phyloP scores from a whole-genome alignment of 805 yeast species.

The Yarrowia divulgata region DNA sequence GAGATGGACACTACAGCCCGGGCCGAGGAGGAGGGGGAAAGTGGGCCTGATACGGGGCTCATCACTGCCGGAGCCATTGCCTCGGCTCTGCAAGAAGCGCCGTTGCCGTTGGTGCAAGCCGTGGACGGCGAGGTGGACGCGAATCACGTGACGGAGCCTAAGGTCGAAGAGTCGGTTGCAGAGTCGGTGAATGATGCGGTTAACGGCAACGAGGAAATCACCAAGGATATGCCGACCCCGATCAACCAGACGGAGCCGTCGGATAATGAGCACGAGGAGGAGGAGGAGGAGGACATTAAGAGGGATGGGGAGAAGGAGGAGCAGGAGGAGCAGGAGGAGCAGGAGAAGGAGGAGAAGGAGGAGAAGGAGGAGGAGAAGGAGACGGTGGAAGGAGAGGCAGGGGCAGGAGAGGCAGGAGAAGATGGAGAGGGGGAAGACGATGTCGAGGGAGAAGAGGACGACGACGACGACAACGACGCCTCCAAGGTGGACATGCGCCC shows the following conservation, averaged over 20 bases:
- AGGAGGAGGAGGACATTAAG: slow-evolving; percentile 43
- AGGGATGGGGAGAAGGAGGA: slow-evolving; percentile 41
- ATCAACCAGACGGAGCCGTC: slow-evolving; percentile 24
- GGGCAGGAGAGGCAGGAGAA: slow-evolving; percentile 49
- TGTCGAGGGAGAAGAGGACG: slow-evolving; percentile 42
- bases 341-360: slow-evolving; percentile 41
- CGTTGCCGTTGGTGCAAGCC: not conserved
- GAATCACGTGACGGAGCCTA: not conserved
- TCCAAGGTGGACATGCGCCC: slow-evolving; percentile 57
- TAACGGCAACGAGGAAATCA: slow-evolving; percentile 26
- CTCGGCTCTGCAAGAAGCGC: slow-evolving; percentile 2
- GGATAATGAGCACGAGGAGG: slow-evolving; percentile 42
- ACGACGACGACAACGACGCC: slow-evolving; percentile 42
- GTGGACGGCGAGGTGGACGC: too few relatives aligned
- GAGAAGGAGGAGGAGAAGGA: slow-evolving; percentile 42
- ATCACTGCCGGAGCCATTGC: slow-evolving; percentile 2
- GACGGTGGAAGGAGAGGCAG: too few relatives aligned
- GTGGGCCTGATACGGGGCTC: not conserved
- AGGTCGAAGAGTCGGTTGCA: too few relatives aligned
- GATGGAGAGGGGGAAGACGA: slow-evolving; percentile 43
- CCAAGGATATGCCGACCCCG: slow-evolving; percentile 12
- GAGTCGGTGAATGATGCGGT: too few relatives aligned
- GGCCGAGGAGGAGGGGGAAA: not conserved
- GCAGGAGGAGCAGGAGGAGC: slow-evolving; percentile 42
- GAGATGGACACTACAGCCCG: slow-evolving; percentile 8